Evolutionary conservation across 768 basidiomycete genomes (phyloP), one percentile per base, ranked within the genome.

Genomic region (Auriscalpium orientale): DNA sequence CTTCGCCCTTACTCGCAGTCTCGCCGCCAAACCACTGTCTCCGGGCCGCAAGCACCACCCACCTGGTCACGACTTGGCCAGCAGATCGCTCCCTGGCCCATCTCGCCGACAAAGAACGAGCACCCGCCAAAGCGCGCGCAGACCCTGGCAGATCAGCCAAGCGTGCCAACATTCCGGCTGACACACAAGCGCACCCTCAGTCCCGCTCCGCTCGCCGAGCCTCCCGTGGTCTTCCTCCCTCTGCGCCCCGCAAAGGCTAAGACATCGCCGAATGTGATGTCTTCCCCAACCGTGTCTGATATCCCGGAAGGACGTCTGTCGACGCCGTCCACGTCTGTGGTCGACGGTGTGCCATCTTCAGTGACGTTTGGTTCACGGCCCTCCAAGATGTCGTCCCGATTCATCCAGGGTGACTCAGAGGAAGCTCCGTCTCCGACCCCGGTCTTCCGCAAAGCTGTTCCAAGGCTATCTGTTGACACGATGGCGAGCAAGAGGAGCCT

Each of bases 71-170:
- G 64, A 37, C 61, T 72, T 43, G 81, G 79, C 0, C 77, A 79
- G 64, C 82, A 78, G 55, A 88, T 88, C 49, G 76, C 79, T 1
- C 84, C 85, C 0, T 87, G 84, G 84, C 71, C 79, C 7, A 70
- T 74, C 3, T 74, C 76, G 1, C 75, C 74, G 11, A 67, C 70
- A 50, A 77, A 69, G 62, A 62, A 68, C 5, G 57, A 65, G 3
- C 56, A 6, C 56, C 56, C 58, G 15, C 69, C 61, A 21, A 75
- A 62, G 65, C 71, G 10, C 60, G 67, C 1, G 54, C 63, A 16
- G 58, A 67, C 4, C 61, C 51, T 15, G 12, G n/a, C 15, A 49
- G n/a, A n/a, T 48, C 34, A 43, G 8, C 47, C 50, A 11, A 53
- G 52, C 21, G 20, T 51, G 4, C 59, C 54, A 35, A 61, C 35